phyloP scores from a whole-genome alignment of 306 rosid species.

The Vicia villosa region DNA sequence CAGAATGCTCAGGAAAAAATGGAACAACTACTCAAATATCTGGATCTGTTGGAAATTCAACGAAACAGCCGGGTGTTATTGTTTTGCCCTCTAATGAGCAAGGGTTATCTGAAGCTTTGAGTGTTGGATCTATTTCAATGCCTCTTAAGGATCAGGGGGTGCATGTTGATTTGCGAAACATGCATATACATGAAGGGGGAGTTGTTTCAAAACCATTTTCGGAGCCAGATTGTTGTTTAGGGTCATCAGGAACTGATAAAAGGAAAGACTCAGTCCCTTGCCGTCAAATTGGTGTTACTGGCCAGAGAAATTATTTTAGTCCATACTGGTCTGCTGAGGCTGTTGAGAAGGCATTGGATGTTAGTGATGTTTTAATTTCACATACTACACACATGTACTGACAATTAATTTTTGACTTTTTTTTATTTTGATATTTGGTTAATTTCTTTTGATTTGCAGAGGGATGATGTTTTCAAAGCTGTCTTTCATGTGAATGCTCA shows the following conservation, averaged over 20 bases:
- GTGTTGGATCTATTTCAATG: conserved; percentile 48
- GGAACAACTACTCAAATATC: conserved; percentile 33
- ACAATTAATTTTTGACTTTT: neutral
- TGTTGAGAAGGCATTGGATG: conserved; percentile 72
- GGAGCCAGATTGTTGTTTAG: conserved; percentile 36
- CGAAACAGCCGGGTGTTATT: conserved; percentile 44
- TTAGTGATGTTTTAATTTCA: conserved; percentile 38
- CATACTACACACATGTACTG: neutral
- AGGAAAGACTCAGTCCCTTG: conserved; percentile 44
- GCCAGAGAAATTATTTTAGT: conserved; percentile 49
- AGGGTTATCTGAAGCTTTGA: conserved; percentile 40
- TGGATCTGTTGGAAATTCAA: conserved; percentile 36
- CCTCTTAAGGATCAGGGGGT: conserved; percentile 46
- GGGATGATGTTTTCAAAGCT: conserved; percentile 72
- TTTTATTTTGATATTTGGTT: conserved; percentile 17
- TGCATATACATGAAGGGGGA: conserved; percentile 32
- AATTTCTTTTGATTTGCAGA: conserved; percentile 55
- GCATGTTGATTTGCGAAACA: conserved; percentile 36
- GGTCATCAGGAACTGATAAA: conserved; percentile 36
- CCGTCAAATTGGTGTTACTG: conserved; percentile 34
- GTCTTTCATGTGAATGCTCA: conserved; percentile 78
- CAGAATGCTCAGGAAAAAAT: conserved; percentile 43
- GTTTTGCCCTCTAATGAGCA: conserved; percentile 34
- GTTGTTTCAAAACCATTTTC: conserved; percentile 40
- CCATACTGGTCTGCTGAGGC: conserved; percentile 73